These are phyloP conservation scores for Puccinia coronata DNA, from an alignment of 1,284 basidiomycete species.

Conservation along the genomic window DNA sequence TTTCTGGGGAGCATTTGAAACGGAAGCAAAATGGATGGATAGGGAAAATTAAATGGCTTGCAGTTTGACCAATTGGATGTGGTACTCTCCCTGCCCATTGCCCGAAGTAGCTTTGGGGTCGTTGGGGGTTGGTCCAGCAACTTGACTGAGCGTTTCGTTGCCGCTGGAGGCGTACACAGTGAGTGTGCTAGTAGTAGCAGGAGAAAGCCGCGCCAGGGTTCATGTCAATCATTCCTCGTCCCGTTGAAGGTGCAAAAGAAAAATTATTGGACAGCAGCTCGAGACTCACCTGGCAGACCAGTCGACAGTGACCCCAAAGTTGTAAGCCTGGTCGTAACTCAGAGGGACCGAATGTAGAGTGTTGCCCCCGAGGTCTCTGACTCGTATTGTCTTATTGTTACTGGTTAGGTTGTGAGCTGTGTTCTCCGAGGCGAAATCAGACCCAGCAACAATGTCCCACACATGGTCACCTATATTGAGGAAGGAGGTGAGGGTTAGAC, in stretches of 20 bases:
- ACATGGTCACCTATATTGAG: conserved; percentile 18
- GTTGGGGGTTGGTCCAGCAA: neutral
- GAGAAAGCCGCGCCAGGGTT: neutral
- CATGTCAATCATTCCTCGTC: too few species aligned
- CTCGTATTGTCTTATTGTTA: conserved; percentile 16
- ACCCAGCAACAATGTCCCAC: conserved; percentile 25
- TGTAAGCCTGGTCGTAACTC: neutral
- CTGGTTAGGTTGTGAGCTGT: neutral
- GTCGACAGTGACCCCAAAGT: conserved; percentile 35
- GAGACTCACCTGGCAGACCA: conserved; percentile 21
- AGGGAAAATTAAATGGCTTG: neutral
- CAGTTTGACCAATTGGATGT: conserved; percentile 32
- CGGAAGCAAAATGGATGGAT: neutral
- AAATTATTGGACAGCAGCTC: too few species aligned
- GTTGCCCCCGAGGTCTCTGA: conserved; percentile 8
- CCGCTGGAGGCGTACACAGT: conserved; percentile 15
- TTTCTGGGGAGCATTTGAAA: too few species aligned
- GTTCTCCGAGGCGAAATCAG: neutral
- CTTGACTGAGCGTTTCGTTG: neutral
- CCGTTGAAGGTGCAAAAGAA: too few species aligned
- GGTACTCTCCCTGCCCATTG: conserved; percentile 14
- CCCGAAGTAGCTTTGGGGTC: conserved; percentile 4
- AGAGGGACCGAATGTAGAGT: neutral
- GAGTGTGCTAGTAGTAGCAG: conserved; percentile 20
- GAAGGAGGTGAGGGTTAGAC: neutral